Evolutionary conservation across 768 basidiomycete genomes (phyloP).

Genomic region (Leccinum pellstonianum): DNA sequence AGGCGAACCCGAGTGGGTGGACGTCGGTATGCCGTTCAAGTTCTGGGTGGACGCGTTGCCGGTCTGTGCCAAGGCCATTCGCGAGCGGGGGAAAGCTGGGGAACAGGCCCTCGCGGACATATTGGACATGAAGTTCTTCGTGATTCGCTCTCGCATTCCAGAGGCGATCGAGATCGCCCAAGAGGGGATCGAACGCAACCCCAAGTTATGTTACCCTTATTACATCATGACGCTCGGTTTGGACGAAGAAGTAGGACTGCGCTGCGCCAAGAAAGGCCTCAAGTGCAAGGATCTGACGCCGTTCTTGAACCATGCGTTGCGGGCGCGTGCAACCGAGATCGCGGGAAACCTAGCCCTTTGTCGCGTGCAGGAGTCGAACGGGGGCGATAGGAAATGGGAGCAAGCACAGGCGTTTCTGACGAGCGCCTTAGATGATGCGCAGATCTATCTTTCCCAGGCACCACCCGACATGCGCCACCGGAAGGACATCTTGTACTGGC

Average conservation of each 20-base stretch:
- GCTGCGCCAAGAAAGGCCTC: slow-evolving; percentile 62
- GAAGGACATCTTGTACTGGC: slow-evolving; percentile 58
- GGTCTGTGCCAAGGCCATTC: slow-evolving; percentile 52
- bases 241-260: slow-evolving; percentile 38
- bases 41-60: slow-evolving; percentile 59
- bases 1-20: slow-evolving; percentile 38
- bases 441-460: no score
- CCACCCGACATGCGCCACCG: no score
- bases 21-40: slow-evolving; percentile 56
- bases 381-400: slow-evolving; percentile 42
- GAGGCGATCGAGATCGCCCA: slow-evolving; percentile 49
- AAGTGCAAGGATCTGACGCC: slow-evolving; percentile 54
- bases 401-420: no score
- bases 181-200: slow-evolving; percentile 48
- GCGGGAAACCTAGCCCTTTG: slow-evolving; percentile 42
- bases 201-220: slow-evolving; percentile 56
- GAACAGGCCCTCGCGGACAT: slow-evolving; percentile 57
- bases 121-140: slow-evolving; percentile 58
- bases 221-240: slow-evolving; percentile 53
- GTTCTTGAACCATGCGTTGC: slow-evolving; percentile 55
- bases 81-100: slow-evolving; percentile 37
- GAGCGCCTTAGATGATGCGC: slow-evolving; percentile 29
- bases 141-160: slow-evolving; percentile 46
- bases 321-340: slow-evolving; percentile 58
- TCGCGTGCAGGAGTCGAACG: slow-evolving; percentile 41